Percentiles rank a stretch among this genome's conserved stretches.
Conservation (phyloP, 2,329 filamentous ascomycete genomes). For the Fusarium drepaniforme region DNA sequence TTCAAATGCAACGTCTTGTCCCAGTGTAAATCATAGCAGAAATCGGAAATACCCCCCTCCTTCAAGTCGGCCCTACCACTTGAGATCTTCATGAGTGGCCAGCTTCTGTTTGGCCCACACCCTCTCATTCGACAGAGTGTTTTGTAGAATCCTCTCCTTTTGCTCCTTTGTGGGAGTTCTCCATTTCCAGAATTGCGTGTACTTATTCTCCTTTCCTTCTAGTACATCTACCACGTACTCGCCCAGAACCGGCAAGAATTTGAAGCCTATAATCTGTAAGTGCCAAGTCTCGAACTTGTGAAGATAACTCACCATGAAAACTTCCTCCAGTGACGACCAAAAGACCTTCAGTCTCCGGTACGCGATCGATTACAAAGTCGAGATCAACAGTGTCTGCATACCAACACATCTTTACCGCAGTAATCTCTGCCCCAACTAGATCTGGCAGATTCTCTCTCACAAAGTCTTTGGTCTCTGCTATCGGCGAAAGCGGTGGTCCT, state of each 20-base stretch:
- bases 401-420: conserved; percentile 1
- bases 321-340: conserved; percentile 4
- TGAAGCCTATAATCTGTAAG: not conserved
- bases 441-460: conserved; percentile 1
- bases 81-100: not conserved
- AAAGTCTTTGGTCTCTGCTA: not conserved
- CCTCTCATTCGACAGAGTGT: not conserved
- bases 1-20: conserved; percentile 17
- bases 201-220: conserved; percentile 9
- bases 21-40: not conserved
- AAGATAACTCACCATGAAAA: conserved; percentile 8
- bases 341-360: not conserved
- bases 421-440: conserved; percentile 14
- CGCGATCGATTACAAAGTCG: not conserved
- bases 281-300: not conserved
- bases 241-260: not conserved
- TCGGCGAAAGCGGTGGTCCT: not conserved
- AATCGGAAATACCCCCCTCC: not conserved
- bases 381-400: conserved; percentile 12
- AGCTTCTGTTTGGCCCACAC: not conserved
- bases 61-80: not conserved
- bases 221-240: conserved; percentile 2
- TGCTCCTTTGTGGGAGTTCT: not conserved
- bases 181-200: not conserved
- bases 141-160: not conserved